Evolutionary conservation across 495 filamentous ascomycete species (phyloP).

Genomic region (Talaromyces adpressus): DNA sequence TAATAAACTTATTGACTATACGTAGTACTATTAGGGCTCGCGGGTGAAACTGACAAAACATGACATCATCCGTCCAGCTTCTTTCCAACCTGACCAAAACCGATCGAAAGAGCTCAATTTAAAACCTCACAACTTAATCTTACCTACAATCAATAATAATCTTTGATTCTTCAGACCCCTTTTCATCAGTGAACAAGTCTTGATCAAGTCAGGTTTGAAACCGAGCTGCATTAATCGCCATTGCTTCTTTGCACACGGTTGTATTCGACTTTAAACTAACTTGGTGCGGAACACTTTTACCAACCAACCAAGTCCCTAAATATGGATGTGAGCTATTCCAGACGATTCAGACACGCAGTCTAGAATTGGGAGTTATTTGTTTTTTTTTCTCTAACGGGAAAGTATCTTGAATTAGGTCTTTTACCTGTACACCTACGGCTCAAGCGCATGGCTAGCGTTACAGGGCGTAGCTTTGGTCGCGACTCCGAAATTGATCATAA

Average conservation of each 20-base stretch:
- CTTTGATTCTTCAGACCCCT: neutral
- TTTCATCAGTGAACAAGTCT: neutral
- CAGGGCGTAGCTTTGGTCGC: slow-evolving; percentile 60
- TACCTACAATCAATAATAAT: neutral
- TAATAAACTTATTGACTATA: neutral
- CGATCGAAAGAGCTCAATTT: neutral
- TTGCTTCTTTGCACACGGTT: neutral
- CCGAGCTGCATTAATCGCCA: neutral
- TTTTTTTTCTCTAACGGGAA: neutral
- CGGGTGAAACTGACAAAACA: slow-evolving; percentile 3
- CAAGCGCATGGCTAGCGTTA: slow-evolving; percentile 57
- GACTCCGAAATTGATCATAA: slow-evolving; percentile 59
- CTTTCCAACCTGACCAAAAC: neutral
- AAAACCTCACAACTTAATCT: neutral
- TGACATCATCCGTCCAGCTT: slow-evolving; percentile 1
- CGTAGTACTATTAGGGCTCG: neutral
- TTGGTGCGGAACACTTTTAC: neutral
- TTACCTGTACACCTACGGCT: slow-evolving; percentile 58
- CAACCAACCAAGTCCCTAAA: neutral
- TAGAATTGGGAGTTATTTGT: neutral
- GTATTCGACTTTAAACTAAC: neutral
- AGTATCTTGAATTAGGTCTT: slow-evolving; percentile 43
- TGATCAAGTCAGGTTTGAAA: neutral
- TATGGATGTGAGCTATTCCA: slow-evolving; percentile 4
- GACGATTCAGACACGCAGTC: neutral